Evolutionary conservation across 228 moss, liverwort and hornwort species (phyloP).

Genomic region (Sphagnum magellanicum): DNA sequence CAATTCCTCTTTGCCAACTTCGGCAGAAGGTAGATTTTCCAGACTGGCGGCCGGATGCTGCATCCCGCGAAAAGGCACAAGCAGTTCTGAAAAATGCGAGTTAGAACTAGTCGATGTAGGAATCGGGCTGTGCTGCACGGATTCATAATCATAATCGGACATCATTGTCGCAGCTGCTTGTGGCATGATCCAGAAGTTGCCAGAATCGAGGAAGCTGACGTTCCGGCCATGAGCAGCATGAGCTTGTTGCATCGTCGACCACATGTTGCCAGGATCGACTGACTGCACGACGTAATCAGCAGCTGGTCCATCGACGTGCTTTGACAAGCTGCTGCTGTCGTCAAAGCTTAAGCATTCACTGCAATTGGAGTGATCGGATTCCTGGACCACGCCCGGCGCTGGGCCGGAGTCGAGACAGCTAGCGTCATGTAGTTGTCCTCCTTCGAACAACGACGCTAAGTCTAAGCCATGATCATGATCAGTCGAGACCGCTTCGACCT

Average conservation of each 20-base stretch:
- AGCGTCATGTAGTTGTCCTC: no score
- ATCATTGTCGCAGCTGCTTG: conserved; percentile 8
- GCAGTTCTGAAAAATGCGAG: no score
- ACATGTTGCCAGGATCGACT: conserved; percentile 12
- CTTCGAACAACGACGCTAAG: no score
- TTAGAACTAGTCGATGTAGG: no score
- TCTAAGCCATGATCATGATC: conserved; percentile 1
- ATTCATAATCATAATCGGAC: no score
- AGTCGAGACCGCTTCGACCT: background rate
- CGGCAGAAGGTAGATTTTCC: no score
- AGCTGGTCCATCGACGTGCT: conserved; percentile 49
- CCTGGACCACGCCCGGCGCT: conserved; percentile 39
- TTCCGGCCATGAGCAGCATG: conserved; percentile 37
- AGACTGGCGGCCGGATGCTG: no score
- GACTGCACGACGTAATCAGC: conserved; percentile 21
- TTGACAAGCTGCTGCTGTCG: conserved; percentile 28
- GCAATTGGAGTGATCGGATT: conserved; percentile 59
- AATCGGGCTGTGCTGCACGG: no score
- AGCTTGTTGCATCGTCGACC: conserved; percentile 13
- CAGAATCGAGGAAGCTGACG: conserved; percentile 3
- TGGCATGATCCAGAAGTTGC: conserved; percentile 59
- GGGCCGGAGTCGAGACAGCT: background rate
- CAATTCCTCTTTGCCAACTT: no score
- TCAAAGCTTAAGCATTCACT: conserved; percentile 23
- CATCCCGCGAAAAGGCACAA: no score